Evolutionary conservation across 2,329 filamentous ascomycete genomes (phyloP), one percentile per base, ranked within the genome.

Genomic region (Trichocomaceae sp.): DNA sequence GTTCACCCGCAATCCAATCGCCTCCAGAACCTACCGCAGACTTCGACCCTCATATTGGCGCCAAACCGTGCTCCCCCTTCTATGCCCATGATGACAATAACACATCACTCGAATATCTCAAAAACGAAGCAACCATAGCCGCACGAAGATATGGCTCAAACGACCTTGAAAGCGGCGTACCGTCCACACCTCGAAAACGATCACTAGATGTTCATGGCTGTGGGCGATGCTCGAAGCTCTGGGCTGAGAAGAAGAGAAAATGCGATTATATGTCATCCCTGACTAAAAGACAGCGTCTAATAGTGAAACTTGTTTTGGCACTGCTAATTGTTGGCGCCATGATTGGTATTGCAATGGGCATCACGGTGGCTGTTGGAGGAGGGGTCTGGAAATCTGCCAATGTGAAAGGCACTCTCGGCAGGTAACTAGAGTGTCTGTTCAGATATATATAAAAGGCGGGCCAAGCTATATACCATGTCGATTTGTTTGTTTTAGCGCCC

Each of bases 271-370:
- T 76, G 51, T 53, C 62, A 5, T 61, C 62, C 0, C 54, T 77
- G 60, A 69, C 59, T 31, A 64, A 61, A 37, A 65, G 62, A 48
- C 72, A 75, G 58, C 66, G 68, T 12, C 58, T 76, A 55, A 58
- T 62, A 5, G 61, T 75, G 39, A 75, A 76, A 56, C 60, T 66
- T 0, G 56, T 69, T 12, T 66, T 77, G 50, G 75, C 72, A 0
- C 50, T 76, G n/a, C 55, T 75, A 12, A 67, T 72, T 7, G 58
- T 75, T 19, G 74, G 74, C 5, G 66, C 64, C 15, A 74, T 74
- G 66, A 69, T 76, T 17, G 75, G 69, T 5, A 69, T 77, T 56
- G 75, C 73, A 9, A 58, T 77, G 56, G 73, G 75, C 2, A 74
- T 77, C 55, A 73, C 72, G 1, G 66, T 67, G 20, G 72, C 71